Evolutionary conservation across 2,329 filamentous ascomycete species (phyloP).

Genomic region (Bipolaris zeicola): DNA sequence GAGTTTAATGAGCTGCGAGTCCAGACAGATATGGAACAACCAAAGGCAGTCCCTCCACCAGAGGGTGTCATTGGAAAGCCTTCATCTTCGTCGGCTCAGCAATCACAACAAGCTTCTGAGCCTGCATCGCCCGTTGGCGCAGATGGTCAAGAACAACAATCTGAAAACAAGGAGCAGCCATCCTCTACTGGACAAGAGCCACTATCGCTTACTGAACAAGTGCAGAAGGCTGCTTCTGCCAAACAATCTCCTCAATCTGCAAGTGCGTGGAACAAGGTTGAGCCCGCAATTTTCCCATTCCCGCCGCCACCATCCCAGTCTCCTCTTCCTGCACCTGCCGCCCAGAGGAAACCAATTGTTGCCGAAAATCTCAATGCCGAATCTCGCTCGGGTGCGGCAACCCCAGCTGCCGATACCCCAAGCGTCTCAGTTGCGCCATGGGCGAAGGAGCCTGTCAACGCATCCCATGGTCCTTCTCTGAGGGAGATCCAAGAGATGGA

Average conservation of each 20-base stretch:
- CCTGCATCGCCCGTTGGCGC: slow-evolving; percentile 27
- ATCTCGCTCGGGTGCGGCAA: slow-evolving; percentile 76
- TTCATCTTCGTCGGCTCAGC: slow-evolving; percentile 26
- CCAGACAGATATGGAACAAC: slow-evolving; percentile 66
- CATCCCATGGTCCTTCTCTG: slow-evolving; percentile 83
- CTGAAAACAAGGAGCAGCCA: slow-evolving; percentile 11
- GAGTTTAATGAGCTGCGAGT: slow-evolving; percentile 82
- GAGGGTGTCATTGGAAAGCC: slow-evolving; percentile 48
- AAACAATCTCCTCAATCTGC: slow-evolving; percentile 62
- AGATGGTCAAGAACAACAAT: slow-evolving; percentile 22
- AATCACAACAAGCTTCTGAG: slow-evolving; percentile 27
- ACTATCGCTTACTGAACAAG: slow-evolving; percentile 80
- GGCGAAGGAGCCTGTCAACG: slow-evolving; percentile 80
- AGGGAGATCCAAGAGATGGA: slow-evolving; percentile 98
- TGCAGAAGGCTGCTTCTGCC: slow-evolving; percentile 72
- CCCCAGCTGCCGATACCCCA: slow-evolving; percentile 69
- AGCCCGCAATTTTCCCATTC: slow-evolving; percentile 78
- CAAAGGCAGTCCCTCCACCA: slow-evolving; percentile 31
- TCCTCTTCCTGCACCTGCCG: slow-evolving; percentile 84
- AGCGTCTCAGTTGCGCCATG: slow-evolving; percentile 85
- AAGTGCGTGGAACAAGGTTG: slow-evolving; percentile 64
- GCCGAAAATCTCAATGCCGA: slow-evolving; percentile 72
- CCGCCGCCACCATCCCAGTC: slow-evolving; percentile 77
- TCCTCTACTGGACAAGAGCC: slow-evolving; percentile 52
- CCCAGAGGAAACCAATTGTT: slow-evolving; percentile 84